Base-by-base conservation (phyloP, 2,329 filamentous ascomycete species). In the Aciculosporium take region DNA sequence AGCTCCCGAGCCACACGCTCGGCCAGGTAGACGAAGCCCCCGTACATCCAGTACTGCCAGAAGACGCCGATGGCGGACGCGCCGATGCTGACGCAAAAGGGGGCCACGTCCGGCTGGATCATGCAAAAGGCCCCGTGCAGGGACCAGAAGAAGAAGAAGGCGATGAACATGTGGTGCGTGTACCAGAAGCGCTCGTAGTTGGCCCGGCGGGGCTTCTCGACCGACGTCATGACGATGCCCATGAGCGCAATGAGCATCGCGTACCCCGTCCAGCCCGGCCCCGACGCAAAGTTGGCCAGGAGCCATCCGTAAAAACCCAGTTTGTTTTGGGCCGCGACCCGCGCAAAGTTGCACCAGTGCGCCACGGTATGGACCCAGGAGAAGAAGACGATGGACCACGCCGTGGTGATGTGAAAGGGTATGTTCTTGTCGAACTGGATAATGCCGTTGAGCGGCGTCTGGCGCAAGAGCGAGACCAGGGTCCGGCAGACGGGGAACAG, bases 131-230 rank as follows among this genome's bases (percentile, higher is more conserved):
- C 81, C 44, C 84, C 85, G 61, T 93, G 85, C 53, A 89, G 74
- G n/a, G 84, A 79, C 84, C 84, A 91, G 69, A 91, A 88, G 51
- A 89, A 69, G 67, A 91, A 91, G 71, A 91, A 91, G 48, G 89
- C 56, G 61, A 89, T 76, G 59, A 91, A 91, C 58, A 91, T 74
- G 65, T 91, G 85, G 62, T 93, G 84, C 2, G 81, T 85, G 60
- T 87, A 88, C 84, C 85, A 93, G 69, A 91, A 93, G 21, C 84
- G 81, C 60, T 89, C 84, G 58, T 85, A 89, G 65, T 91, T 88
- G 46, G 81, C 80, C 41, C 84, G 76, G 39, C 84, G 74, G 8
- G 78, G 76, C 66, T 84, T 84, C 63, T 89, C 84, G 12, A 83
- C 67, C 7, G 83, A 85, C 0, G 84, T 91, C 21, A 78, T 54